phyloP scores from a whole-genome alignment of 2,329 filamentous ascomycete genomes.

The Microdochium paspali region DNA sequence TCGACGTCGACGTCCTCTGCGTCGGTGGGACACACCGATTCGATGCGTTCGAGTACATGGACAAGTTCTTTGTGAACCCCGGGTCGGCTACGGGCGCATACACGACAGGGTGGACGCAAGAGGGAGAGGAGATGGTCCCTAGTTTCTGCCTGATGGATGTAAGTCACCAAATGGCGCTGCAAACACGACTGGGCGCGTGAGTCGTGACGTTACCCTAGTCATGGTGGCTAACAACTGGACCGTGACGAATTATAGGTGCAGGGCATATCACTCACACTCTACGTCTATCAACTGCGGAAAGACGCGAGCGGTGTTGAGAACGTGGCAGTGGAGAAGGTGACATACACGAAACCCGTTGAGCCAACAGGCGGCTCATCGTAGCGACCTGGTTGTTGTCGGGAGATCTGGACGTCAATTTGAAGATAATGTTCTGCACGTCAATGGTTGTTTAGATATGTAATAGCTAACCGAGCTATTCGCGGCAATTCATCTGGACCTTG shows the following conservation, averaged over 20 bases:
- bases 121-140: slow-evolving; percentile 66
- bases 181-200: too few relatives aligned
- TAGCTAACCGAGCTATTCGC: neutral
- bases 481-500: too few relatives aligned
- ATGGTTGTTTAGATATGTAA: neutral
- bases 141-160: slow-evolving; percentile 99
- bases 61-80: slow-evolving; percentile 65
- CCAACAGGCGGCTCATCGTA: slow-evolving; percentile 39
- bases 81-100: slow-evolving; percentile 58
- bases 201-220: neutral
- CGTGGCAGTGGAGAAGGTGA: slow-evolving; percentile 78
- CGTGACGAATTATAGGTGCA: slow-evolving; percentile 55
- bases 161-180: slow-evolving; percentile 40
- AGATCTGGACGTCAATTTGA: neutral
- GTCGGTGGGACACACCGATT: slow-evolving; percentile 61
- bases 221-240: neutral
- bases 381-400: slow-evolving; percentile 14
- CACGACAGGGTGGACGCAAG: slow-evolving; percentile 45
- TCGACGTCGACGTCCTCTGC: slow-evolving; percentile 61
- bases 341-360: slow-evolving; percentile 68
- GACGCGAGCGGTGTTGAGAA: slow-evolving; percentile 69
- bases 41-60: slow-evolving; percentile 65
- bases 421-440: neutral
- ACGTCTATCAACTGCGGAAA: slow-evolving; percentile 82
- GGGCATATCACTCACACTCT: slow-evolving; percentile 89